Conservation (phyloP, 1,139 yeast species). For the Geotrichum bryndzae region DNA sequence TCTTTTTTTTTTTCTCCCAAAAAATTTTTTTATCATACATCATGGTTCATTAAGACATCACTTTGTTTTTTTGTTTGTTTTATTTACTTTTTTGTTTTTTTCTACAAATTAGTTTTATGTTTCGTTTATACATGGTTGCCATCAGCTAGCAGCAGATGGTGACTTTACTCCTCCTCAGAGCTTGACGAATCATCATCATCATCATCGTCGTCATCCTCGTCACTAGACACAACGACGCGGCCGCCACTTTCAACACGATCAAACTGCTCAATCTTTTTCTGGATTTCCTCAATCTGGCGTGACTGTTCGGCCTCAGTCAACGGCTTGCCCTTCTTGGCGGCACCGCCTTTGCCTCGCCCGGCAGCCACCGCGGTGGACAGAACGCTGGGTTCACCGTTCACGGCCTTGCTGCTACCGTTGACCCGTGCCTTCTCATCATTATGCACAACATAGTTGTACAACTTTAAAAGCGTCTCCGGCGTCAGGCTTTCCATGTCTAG, state of each 20-base stretch:
- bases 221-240: conserved; percentile 11
- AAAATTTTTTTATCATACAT: not conserved
- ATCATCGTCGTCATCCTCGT: conserved; percentile 11
- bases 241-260: conserved; percentile 39
- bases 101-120: not conserved
- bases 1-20: no score
- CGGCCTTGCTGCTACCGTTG: conserved; percentile 36
- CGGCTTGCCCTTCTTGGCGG: conserved; percentile 45
- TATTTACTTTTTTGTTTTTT: not conserved
- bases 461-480: conserved; percentile 71
- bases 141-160: not conserved
- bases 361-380: conserved; percentile 12
- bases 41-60: not conserved
- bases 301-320: conserved; percentile 63
- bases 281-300: conserved; percentile 77
- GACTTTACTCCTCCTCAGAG: not conserved
- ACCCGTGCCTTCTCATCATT: conserved; percentile 33
- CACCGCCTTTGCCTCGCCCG: conserved; percentile 14
- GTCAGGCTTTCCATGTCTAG: conserved; percentile 92
- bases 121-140: not conserved
- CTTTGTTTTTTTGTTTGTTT: not conserved
- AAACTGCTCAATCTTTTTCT: conserved; percentile 74
- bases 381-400: conserved; percentile 19
- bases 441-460: conserved; percentile 67
- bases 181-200: conserved; percentile 5